A percentile compares a stretch with the other conserved stretches of the same genome.
These are phyloP conservation scores for Naganishia liquefaciens DNA, from an alignment of 1,284 basidiomycete species.

Conservation along the genomic window DNA sequence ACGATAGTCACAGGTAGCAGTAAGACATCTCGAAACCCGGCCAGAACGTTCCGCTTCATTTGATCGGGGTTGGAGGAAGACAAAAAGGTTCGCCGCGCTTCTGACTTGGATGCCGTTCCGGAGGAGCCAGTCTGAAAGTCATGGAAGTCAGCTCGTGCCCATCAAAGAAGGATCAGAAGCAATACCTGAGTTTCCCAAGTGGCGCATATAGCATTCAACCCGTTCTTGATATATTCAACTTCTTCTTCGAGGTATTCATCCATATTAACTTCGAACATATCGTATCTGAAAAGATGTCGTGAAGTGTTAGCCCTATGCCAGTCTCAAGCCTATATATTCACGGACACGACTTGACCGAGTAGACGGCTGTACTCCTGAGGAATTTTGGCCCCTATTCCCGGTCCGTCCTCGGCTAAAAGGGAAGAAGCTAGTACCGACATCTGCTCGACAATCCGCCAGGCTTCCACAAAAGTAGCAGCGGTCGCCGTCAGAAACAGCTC, in stretches of 20 bases:
- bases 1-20: conserved; percentile 94
- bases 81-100: conserved; percentile 62
- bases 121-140: conserved; percentile 4
- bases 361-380: conserved; percentile 48
- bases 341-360: conserved; percentile 39
- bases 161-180: conserved; percentile 12
- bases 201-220: conserved; percentile 73
- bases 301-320: too few species aligned
- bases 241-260: conserved; percentile 96
- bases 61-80: conserved; percentile 83
- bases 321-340: conserved; percentile 34
- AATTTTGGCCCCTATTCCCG: conserved; percentile 22
- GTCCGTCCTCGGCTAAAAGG: not conserved
- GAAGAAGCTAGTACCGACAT: conserved; percentile 48
- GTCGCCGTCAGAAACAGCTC: conserved; percentile 78
- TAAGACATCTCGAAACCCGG: conserved; percentile 85
- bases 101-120: conserved; percentile 24
- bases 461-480: conserved; percentile 84
- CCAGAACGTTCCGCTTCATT: conserved; percentile 87
- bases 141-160: not conserved
- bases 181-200: conserved; percentile 72
- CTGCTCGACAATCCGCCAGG: conserved; percentile 80
- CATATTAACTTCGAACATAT: conserved; percentile 93
- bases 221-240: conserved; percentile 73
- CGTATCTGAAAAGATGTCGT: conserved; percentile 60